Evolutionary conservation across 2,329 filamentous ascomycete genomes (phyloP).

Genomic region (Lasiodiplodia sp.): DNA sequence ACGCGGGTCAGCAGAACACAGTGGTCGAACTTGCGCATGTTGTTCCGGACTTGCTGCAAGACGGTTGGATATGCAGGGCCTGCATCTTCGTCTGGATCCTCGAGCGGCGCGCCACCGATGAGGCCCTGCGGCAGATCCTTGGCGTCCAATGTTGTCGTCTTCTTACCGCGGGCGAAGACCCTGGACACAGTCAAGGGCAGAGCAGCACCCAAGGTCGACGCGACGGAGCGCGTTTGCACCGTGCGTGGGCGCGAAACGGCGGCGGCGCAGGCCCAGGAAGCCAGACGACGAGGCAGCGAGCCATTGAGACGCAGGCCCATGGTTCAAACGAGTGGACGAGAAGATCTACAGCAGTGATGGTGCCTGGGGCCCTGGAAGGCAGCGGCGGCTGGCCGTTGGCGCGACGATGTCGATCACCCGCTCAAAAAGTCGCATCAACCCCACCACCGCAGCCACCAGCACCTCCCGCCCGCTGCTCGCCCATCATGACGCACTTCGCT

Average conservation of each 20-base stretch:
- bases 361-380: slow-evolving; percentile 3
- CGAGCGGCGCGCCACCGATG: slow-evolving; percentile 53
- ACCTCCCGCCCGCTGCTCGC: not conserved
- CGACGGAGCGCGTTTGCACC: slow-evolving; percentile 12
- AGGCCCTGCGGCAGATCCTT: slow-evolving; percentile 64
- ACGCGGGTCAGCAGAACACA: slow-evolving; percentile 92
- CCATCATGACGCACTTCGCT: slow-evolving; percentile 73
- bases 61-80: slow-evolving; percentile 81
- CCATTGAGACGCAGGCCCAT: slow-evolving; percentile 18
- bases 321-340: not conserved
- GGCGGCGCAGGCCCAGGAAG: not conserved
- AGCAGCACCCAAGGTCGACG: slow-evolving; percentile 9
- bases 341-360: not conserved
- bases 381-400: not conserved
- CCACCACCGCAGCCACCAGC: slow-evolving; percentile 11
- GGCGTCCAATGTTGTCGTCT: slow-evolving; percentile 46
- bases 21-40: slow-evolving; percentile 89
- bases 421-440: slow-evolving; percentile 25
- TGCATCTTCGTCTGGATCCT: slow-evolving; percentile 54
- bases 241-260: not conserved
- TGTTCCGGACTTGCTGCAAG: slow-evolving; percentile 82
- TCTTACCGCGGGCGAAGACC: slow-evolving; percentile 34
- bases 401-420: slow-evolving; percentile 20
- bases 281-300: not conserved
- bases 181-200: slow-evolving; percentile 32